Evolutionary conservation across 1,284 basidiomycete genomes (phyloP), one percentile per base, ranked within the genome.

Genomic region (Pseudozyma pruni): DNA sequence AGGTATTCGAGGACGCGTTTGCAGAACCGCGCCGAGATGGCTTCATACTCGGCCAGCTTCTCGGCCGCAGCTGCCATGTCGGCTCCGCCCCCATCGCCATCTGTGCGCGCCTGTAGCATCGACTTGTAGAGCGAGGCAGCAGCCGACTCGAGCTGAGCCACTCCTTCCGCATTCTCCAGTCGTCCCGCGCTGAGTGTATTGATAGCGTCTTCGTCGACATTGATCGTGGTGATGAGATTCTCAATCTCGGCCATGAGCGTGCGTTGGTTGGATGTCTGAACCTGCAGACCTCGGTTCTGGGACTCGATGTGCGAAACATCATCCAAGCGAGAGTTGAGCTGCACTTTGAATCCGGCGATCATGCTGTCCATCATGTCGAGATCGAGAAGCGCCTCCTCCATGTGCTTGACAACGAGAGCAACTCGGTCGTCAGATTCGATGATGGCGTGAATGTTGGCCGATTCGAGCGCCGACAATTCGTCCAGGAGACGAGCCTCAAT

Each of bases 261-360:
- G 93, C 90, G 88, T 82, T 98, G 95, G 77, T 98, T 99, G 78
- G 95, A 93, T 10, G 90, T 98, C 79, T 98, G 95, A 1, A 98
- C 94, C 84, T 99, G 96, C 32, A 98, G 85, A 75, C 96, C 96
- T 49, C 94, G 88, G 80, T 96, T 95, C 83, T 98, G 96, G 3
- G 91, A 91, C 84, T 98, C 96, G 76, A 99, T 98, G 80, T 89
- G 94, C 9, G 88, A 88, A 59, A 99, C 98, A 81, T 99, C 96
- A 54, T 99, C 79, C 1, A 74, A 71, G 1, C 80, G 68, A 20
- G 72, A 49, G 19, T 81, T 80, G 59, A 82, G 69, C 46, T 75
- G 68, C 35, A 78, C 66, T 44, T 82, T 82, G 74, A 68, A 81
- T 3, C 69, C 62, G 16, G 72, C 67, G 20, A 82, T 72, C 64